Evolutionary conservation across 352 stramenopile genomes (phyloP).

Genomic region (Phytophthora agathidicida): DNA sequence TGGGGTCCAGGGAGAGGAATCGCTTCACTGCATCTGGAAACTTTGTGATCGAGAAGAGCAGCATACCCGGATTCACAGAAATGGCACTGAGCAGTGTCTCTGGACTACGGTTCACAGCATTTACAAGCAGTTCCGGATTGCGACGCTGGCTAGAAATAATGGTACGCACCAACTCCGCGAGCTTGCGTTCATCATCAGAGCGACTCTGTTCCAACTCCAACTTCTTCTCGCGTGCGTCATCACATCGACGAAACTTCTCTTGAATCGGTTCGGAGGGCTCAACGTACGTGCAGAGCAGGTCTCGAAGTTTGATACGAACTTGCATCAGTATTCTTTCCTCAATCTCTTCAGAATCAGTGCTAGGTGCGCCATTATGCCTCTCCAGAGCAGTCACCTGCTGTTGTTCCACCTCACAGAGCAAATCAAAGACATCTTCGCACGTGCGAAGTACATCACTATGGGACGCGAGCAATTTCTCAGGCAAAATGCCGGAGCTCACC

Average conservation of each 20-base stretch:
- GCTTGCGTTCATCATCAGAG: slow-evolving; percentile 32
- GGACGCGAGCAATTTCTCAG: slow-evolving; percentile 30
- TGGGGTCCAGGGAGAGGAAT: slow-evolving; percentile 68
- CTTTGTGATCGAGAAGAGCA: slow-evolving; percentile 75
- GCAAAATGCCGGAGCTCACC: slow-evolving; percentile 32
- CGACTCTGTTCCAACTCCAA: slow-evolving; percentile 26
- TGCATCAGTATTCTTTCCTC: slow-evolving; percentile 27
- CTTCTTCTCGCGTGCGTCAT: slow-evolving; percentile 31
- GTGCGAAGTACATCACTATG: slow-evolving; percentile 35
- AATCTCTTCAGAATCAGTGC: slow-evolving; percentile 4
- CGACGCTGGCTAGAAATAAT: slow-evolving; percentile 60
- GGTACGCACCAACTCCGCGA: slow-evolving; percentile 43
- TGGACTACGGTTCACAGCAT: slow-evolving; percentile 64
- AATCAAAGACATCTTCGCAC: slow-evolving; percentile 68
- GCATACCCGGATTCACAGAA: slow-evolving; percentile 66
- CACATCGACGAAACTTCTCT: slow-evolving; percentile 52
- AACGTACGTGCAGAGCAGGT: slow-evolving; percentile 52
- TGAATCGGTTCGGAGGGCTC: slow-evolving; percentile 50
- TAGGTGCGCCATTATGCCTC: slow-evolving; percentile 5
- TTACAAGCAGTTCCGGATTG: slow-evolving; percentile 63
- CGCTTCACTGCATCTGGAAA: slow-evolving; percentile 67
- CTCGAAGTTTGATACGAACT: slow-evolving; percentile 28
- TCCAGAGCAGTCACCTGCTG: slow-evolving; percentile 14
- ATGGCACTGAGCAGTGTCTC: slow-evolving; percentile 73
- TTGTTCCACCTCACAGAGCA: slow-evolving; percentile 55